Percentiles rank a stretch among this genome's conserved stretches.
phyloP scores from a whole-genome alignment of 352 stramenopile genomes.

The Phytopythium litorale region DNA sequence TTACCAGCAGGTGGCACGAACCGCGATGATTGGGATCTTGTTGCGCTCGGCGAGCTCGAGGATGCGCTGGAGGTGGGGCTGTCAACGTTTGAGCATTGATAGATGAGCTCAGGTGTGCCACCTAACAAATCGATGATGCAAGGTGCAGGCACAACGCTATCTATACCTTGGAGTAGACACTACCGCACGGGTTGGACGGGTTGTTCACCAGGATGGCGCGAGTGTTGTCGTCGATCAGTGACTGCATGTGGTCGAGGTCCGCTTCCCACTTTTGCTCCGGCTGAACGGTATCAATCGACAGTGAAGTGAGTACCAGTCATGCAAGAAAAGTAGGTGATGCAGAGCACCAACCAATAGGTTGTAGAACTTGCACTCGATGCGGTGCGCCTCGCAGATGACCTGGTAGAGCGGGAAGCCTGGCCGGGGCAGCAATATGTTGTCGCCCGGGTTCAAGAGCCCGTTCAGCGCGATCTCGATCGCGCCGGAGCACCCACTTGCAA shows the following conservation, averaged over 20 bases:
- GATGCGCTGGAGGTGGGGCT: conserved; percentile 69
- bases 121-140: not conserved
- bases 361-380: conserved; percentile 92
- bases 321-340: not conserved
- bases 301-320: not conserved
- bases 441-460: conserved; percentile 86
- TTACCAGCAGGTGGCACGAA: conserved; percentile 31
- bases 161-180: conserved; percentile 87
- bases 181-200: conserved; percentile 93
- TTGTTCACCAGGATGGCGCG: conserved; percentile 95
- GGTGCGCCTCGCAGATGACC: conserved; percentile 91
- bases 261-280: conserved; percentile 91
- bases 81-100: not conserved
- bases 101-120: not conserved
- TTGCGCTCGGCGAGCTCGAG: conserved; percentile 77
- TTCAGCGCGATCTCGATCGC: conserved; percentile 92
- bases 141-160: conserved; percentile 34
- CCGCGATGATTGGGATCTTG: conserved; percentile 91
- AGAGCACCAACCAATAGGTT: conserved; percentile 44
- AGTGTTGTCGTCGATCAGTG: conserved; percentile 80
- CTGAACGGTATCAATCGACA: conserved; percentile 7
- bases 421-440: conserved; percentile 92
- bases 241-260: conserved; percentile 91
- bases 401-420: conserved; percentile 95
- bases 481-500: conserved; percentile 91